phyloP scores from a whole-genome alignment of 2,329 filamentous ascomycete species.

The Fusarium humuli region DNA sequence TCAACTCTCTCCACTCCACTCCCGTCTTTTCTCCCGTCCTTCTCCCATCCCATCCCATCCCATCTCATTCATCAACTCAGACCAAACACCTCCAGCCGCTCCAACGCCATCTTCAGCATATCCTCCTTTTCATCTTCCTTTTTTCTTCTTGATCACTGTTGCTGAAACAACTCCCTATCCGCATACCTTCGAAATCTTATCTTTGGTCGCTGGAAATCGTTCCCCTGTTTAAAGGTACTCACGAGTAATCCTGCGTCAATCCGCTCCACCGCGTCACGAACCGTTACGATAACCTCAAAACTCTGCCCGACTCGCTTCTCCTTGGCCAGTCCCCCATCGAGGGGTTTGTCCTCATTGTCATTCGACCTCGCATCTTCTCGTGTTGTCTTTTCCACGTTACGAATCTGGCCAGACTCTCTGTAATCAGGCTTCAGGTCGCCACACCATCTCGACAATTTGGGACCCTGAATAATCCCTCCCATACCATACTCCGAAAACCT shows the following conservation, averaged over 20 bases:
- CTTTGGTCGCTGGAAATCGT: slow-evolving; percentile 17
- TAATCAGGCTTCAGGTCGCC: slow-evolving; percentile 38
- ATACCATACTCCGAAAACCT: slow-evolving; percentile 22
- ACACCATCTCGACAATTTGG: slow-evolving; percentile 39
- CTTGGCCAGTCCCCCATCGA: slow-evolving; percentile 42
- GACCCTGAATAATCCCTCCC: slow-evolving; percentile 41
- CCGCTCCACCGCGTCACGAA: slow-evolving; percentile 43
- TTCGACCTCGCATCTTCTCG: slow-evolving; percentile 19
- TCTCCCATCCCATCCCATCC: neutral
- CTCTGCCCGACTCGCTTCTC: slow-evolving; percentile 35
- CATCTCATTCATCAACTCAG: slow-evolving; percentile 22
- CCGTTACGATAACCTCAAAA: slow-evolving; percentile 43
- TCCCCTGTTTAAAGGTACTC: slow-evolving; percentile 27
- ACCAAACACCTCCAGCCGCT: slow-evolving; percentile 27
- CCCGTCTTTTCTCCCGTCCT: slow-evolving; percentile 36
- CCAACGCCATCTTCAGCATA: slow-evolving; percentile 37
- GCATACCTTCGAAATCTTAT: slow-evolving; percentile 25
- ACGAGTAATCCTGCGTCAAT: slow-evolving; percentile 37
- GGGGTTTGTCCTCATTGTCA: slow-evolving; percentile 38
- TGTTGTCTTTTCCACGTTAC: slow-evolving; percentile 10
- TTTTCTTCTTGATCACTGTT: slow-evolving; percentile 21
- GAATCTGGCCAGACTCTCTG: slow-evolving; percentile 33
- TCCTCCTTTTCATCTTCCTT: slow-evolving; percentile 34
- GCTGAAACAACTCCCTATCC: slow-evolving; percentile 27
- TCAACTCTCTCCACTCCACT: slow-evolving; percentile 31